Conservation (phyloP, 169 alveolate genomes). For the Theileria parva region DNA sequence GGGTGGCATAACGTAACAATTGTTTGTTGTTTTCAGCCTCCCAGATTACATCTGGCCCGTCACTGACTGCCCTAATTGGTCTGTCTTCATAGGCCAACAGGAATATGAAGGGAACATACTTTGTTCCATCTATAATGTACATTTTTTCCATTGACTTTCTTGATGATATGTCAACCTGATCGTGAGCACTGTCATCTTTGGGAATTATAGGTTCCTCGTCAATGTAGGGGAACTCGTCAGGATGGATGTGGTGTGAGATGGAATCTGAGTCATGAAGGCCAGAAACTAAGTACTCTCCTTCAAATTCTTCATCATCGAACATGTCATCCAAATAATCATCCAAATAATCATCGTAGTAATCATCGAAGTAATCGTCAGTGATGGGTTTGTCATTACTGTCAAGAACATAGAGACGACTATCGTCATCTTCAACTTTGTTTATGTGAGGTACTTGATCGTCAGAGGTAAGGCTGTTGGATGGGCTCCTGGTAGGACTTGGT, state of each 20-base stretch:
- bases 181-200: background rate
- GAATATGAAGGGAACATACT: conserved; percentile 14
- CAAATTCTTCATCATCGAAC: background rate
- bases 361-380: background rate
- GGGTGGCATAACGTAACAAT: background rate
- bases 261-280: background rate
- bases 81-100: background rate
- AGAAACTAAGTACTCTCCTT: background rate
- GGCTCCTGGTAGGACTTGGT: background rate
- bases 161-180: conserved; percentile 2
- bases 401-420: background rate
- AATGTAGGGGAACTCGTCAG: background rate
- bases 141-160: background rate
- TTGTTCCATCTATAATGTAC: background rate
- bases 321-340: background rate
- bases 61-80: background rate
- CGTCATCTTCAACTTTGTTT: background rate
- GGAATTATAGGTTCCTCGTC: background rate
- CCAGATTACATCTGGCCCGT: background rate
- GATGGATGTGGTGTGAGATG: background rate
- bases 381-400: background rate
- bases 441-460: background rate
- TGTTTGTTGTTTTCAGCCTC: background rate
- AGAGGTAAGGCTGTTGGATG: conserved; percentile 4
- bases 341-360: background rate